Evolutionary conservation across 2,329 filamentous ascomycete species (phyloP).

Genomic region (Fusarium sarcochroum): DNA sequence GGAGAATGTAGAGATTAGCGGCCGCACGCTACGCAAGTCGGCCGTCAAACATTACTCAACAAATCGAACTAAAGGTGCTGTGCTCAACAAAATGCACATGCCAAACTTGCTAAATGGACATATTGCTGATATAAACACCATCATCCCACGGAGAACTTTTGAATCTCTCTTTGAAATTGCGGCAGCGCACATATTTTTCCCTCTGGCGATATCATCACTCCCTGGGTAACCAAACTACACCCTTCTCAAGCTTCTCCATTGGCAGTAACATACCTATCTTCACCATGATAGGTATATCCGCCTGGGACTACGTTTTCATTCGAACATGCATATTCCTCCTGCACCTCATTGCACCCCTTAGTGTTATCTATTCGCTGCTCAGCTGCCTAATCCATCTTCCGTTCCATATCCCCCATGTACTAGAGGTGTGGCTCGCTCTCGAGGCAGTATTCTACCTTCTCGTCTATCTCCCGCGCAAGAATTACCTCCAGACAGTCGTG

Average conservation of each 20-base stretch:
- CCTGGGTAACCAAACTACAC: neutral
- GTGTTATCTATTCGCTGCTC: conserved; percentile 60
- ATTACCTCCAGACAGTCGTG: conserved; percentile 65
- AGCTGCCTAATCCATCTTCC: conserved; percentile 45
- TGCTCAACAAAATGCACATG: too few species aligned
- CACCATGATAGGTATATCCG: conserved; percentile 19
- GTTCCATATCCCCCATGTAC: conserved; percentile 47
- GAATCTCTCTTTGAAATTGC: too few species aligned
- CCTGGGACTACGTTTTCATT: conserved; percentile 55
- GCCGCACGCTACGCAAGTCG: too few species aligned
- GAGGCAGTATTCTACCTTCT: conserved; percentile 69
- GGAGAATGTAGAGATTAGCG: too few species aligned
- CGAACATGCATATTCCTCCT: conserved; percentile 62
- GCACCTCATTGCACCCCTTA: conserved; percentile 64
- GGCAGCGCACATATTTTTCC: too few species aligned
- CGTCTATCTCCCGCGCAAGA: conserved; percentile 66
- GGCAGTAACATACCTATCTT: neutral
- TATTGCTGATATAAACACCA: too few species aligned
- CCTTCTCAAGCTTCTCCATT: neutral
- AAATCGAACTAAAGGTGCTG: too few species aligned
- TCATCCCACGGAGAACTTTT: too few species aligned
- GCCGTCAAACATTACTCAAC: too few species aligned
- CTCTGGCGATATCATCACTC: too few species aligned
- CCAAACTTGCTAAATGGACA: too few species aligned
- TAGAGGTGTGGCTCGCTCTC: conserved; percentile 61